A percentile compares a stretch with the other conserved stretches of the same genome.
phyloP scores from a whole-genome alignment of 495 filamentous ascomycete species.

The Margaritispora aquatica region DNA sequence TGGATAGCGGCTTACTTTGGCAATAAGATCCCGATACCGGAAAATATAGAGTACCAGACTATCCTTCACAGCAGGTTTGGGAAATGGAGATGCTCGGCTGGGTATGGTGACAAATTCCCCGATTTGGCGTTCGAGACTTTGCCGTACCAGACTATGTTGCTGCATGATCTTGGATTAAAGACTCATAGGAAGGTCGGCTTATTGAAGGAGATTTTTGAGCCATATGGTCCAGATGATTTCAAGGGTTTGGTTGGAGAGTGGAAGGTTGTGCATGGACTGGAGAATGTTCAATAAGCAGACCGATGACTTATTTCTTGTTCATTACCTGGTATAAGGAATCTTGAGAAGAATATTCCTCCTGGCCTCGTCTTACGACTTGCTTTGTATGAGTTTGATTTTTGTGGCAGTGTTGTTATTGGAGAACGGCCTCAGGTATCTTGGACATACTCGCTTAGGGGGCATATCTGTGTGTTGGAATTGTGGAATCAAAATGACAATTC shows the following conservation, averaged over 20 bases:
- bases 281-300: too few relatives aligned
- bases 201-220: conserved; percentile 39
- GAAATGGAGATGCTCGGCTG: conserved; percentile 60
- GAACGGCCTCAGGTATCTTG: too few relatives aligned
- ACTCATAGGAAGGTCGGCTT: neutral
- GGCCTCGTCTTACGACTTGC: too few relatives aligned
- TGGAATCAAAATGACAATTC: too few relatives aligned
- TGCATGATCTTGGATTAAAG: neutral
- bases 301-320: too few relatives aligned
- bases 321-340: too few relatives aligned
- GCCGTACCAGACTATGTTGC: conserved; percentile 59
- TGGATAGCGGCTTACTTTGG: conserved; percentile 63
- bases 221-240: conserved; percentile 58
- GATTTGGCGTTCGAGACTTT: conserved; percentile 71
- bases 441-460: too few relatives aligned
- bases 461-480: too few relatives aligned
- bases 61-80: conserved; percentile 53
- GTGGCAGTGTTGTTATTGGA: too few relatives aligned
- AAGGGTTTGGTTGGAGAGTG: conserved; percentile 3
- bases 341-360: too few relatives aligned
- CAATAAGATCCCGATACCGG: conserved; percentile 14
- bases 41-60: conserved; percentile 7
- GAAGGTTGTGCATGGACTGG: neutral
- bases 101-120: conserved; percentile 55
- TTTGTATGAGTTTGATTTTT: too few relatives aligned